Base-by-base conservation (phyloP, 169 alveolate genomes). In the Plasmodium coatneyi region DNA sequence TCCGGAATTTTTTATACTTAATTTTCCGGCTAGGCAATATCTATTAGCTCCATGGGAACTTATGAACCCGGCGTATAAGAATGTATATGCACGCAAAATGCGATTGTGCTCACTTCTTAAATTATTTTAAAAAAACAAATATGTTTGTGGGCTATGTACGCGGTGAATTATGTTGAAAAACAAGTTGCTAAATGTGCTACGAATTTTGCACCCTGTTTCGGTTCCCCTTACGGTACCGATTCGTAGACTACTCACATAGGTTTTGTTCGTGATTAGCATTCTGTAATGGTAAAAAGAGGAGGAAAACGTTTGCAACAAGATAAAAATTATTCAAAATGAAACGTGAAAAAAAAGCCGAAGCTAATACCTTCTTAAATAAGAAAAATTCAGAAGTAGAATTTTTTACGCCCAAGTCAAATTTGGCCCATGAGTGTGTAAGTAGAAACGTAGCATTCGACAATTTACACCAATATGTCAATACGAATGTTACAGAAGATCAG, bases 341-440 rank as follows among this genome's bases (percentile, higher is more conserved):
- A 43, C 19, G 3, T 19, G 52, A 87, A 32, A 87, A 60, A 6
- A 66, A 76, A 19, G 54, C 43, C 41, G 52, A 78, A 16, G 25
- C 71, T n/a, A 66, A 43, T 72, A 16, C 39, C 80, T 41, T 66
- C 52, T 79, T 54, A 25, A 79, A 79, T 60, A 87, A 52, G 28
- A 87, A 79, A 76, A 46, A 49, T 30, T 60, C 82, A 1, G 93
- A 87, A 32, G 81, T 54, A 10, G 82, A 79, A 39, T 87, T 87
- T 70, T 87, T 56, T 80, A 87, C 93, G 6, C 93, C 93, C 1
- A 87, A 87, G 32, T 87, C 93, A 14, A 87, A 79, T 79, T 66
- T 79, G n/a, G 66, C 93, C 2, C 41, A 78, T 78, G 93, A 80
- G 9, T 79, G 93, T 46, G n/a, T 79, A 41, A 78, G 49, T 34